A percentile compares a stretch with the other conserved stretches of the same genome.
phyloP scores from a whole-genome alignment of 148 eudicot genomes.

The Fagopyrum homotropicum region DNA sequence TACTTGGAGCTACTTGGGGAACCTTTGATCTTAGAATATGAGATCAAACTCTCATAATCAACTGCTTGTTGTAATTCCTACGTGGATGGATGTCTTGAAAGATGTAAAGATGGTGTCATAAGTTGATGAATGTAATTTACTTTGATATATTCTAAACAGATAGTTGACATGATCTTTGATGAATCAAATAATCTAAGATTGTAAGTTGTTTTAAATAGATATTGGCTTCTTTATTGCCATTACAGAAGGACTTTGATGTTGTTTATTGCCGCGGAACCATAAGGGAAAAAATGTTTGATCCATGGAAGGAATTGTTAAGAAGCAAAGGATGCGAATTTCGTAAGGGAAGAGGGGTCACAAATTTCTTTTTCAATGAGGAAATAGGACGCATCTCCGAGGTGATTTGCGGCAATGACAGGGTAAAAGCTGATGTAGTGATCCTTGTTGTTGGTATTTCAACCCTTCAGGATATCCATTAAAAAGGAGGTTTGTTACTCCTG shows the following conservation, averaged over 20 bases:
- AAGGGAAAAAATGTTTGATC: slow-evolving; percentile 50
- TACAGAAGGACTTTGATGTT: too few relatives aligned
- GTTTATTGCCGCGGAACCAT: slow-evolving; percentile 60
- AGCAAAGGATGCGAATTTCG: slow-evolving; percentile 55
- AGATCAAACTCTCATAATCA: not conserved
- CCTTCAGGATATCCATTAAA: too few relatives aligned
- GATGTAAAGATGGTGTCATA: not conserved
- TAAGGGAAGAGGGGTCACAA: slow-evolving; percentile 61
- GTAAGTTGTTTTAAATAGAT: not conserved
- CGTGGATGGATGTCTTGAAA: too few relatives aligned
- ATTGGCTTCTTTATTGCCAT: not conserved
- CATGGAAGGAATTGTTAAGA: slow-evolving; percentile 58
- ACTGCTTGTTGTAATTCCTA: not conserved
- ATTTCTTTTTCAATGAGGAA: slow-evolving; percentile 47
- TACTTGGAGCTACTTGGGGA: not conserved
- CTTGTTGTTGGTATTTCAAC: too few relatives aligned
- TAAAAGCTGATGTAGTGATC: slow-evolving; percentile 73
- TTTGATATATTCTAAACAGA: too few relatives aligned
- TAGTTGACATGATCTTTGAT: not conserved
- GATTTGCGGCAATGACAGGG: slow-evolving; percentile 59
- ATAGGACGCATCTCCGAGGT: slow-evolving; percentile 58
- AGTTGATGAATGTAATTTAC: too few relatives aligned
- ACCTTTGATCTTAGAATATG: not conserved
- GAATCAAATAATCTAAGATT: not conserved
- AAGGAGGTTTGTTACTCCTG: too few relatives aligned